Evolutionary conservation across 768 basidiomycete genomes (phyloP).

Genomic region (Mycena chlorophos): DNA sequence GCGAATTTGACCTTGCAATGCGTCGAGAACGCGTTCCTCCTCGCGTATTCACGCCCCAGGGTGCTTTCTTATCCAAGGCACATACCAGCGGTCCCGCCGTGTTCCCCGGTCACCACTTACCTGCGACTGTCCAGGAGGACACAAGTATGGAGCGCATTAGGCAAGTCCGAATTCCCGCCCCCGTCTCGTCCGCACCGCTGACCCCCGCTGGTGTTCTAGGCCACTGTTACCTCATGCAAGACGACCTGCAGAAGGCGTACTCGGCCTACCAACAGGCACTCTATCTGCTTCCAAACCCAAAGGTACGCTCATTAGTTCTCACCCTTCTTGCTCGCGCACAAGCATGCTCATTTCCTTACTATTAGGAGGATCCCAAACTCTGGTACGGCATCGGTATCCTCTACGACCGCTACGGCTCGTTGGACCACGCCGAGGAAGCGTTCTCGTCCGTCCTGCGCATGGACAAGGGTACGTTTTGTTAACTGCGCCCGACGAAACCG

Average conservation of each 20-base stretch:
- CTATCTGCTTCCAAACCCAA: conserved; percentile 92
- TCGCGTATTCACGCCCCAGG: no score
- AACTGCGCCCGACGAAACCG: no score
- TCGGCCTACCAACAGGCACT: conserved; percentile 98
- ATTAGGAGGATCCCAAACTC: conserved; percentile 89
- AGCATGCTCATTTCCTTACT: conserved; percentile 14
- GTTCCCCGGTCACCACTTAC: no score
- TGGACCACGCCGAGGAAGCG: conserved; percentile 99
- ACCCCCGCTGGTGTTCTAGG: conserved; percentile 46
- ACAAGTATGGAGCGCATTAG: conserved; percentile 96
- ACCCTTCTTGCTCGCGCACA: no score
- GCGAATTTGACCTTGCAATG: no score
- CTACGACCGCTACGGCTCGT: conserved; percentile 96
- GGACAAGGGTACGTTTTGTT: no score
- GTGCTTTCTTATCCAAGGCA: no score
- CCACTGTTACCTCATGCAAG: conserved; percentile 98
- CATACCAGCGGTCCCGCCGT: no score
- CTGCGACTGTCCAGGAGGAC: no score
- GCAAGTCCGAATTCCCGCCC: conserved; percentile 40
- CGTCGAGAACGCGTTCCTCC: no score
- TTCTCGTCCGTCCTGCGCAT: conserved; percentile 94
- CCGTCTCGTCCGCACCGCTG: conserved; percentile 18
- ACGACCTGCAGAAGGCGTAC: conserved; percentile 98
- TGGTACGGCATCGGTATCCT: conserved; percentile 99
- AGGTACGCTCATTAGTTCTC: conserved; percentile 48